Evolutionary conservation across 73 alveolate species (phyloP), one percentile per base, ranked within the genome.

Genomic region (Paramecium sexaurelia): DNA sequence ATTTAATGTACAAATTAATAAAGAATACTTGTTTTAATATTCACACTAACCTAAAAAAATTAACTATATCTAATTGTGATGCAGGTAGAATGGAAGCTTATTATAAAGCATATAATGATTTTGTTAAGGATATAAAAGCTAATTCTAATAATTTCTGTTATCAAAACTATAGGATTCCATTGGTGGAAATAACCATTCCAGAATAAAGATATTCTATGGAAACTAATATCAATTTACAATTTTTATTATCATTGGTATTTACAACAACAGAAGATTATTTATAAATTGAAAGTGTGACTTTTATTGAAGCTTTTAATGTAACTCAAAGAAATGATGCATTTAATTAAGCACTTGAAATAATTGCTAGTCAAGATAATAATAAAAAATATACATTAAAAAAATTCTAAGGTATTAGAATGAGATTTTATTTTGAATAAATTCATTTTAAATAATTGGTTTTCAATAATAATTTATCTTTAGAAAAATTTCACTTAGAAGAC

Each of bases 1-100:
- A 78, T 24, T 43, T 78, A 7, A 45, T 78, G 55, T 29, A 43
- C 13, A 41, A 78, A 41, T 17, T 78, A 1, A 41, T 78, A 0
- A 39, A 78, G 7, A 45, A 41, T 7, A 24, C 55, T 17, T 56
- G 45, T n/a, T 78, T 22, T n/a, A 78, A 78, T 78, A 61, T 37
- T 20, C 55, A 24, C 41, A 10, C 55, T 19, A 45, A 22, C 9
- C 35, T 78, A 15, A 39, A 20, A 78, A 78, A 39, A 43, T 78
- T 78, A 41, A 78, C 61, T 40, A 78, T 78, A 15, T 78, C 68
- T 0, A 78, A 78, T 78, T 39, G 68, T 78, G 90, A 78, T 40
- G 71, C 40, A 41, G 90, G 90, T 10, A 78, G 90, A 78, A 39
- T 41, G 55, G 55, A 78, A 19, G 51, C 90, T 20, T 78, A 78